These are phyloP conservation scores for Blastobotrys raffinosifermentans DNA, from an alignment of 1,139 yeast genomes.

Conservation along the genomic window DNA sequence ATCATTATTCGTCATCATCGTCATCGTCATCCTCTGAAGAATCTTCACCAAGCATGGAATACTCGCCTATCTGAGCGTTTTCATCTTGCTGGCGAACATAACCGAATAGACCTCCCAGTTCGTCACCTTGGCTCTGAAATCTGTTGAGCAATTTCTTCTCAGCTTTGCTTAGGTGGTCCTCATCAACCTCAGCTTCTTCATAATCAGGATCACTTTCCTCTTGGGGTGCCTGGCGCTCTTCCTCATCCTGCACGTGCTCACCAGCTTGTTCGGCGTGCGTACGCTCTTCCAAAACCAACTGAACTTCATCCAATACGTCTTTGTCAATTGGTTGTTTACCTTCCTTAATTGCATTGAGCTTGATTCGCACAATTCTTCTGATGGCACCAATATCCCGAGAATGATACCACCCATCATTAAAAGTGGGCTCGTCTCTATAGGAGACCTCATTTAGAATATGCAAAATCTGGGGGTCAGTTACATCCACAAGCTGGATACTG, in stretches of 20 bases:
- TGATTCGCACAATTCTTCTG: conserved; percentile 66
- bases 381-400: conserved; percentile 56
- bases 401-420: conserved; percentile 68
- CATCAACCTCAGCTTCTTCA: too few relatives aligned
- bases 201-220: too few relatives aligned
- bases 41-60: too few relatives aligned
- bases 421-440: conserved; percentile 30
- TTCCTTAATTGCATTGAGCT: conserved; percentile 35
- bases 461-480: conserved; percentile 58
- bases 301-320: conserved; percentile 15
- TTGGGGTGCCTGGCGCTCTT: too few relatives aligned
- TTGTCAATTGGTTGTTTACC: conserved; percentile 25
- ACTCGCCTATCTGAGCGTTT: neutral
- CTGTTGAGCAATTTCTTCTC: too few relatives aligned
- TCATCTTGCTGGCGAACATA: conserved; percentile 14
- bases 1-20: too few relatives aligned
- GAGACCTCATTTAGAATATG: conserved; percentile 40
- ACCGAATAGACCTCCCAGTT: conserved; percentile 15
- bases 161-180: too few relatives aligned
- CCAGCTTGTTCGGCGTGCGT: too few relatives aligned
- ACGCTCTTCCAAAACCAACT: conserved; percentile 22
- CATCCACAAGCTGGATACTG: conserved; percentile 77
- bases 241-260: too few relatives aligned
- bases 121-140: too few relatives aligned
- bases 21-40: too few relatives aligned